Percentiles rank a stretch among this genome's conserved stretches.
Evolutionary conservation across 768 basidiomycete genomes (phyloP).

Genomic region (Leccinum longicurvipes): DNA sequence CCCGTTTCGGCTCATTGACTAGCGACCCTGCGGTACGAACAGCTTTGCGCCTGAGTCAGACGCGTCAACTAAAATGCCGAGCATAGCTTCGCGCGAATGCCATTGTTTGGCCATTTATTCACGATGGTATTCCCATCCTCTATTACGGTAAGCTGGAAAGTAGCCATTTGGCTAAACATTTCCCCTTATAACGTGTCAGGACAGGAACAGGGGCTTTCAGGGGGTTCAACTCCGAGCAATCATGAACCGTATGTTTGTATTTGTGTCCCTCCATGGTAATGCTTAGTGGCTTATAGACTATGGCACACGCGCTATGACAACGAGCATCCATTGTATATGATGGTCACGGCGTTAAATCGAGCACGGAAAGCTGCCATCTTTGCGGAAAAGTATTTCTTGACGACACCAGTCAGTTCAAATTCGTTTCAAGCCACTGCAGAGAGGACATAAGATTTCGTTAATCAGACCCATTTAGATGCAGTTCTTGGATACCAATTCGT

Average conservation of each 20-base stretch:
- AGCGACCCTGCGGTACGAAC: constrained; percentile 39
- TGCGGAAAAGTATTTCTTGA: constrained; percentile 42
- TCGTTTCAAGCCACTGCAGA: not conserved
- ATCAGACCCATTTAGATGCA: constrained; percentile 36
- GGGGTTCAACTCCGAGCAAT: constrained; percentile 43
- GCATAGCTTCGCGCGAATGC: constrained; percentile 44
- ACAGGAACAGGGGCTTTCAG: constrained; percentile 49
- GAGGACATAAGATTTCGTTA: not conserved
- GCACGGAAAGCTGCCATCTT: constrained; percentile 50
- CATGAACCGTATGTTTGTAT: constrained; percentile 44
- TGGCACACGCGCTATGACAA: constrained; percentile 58
- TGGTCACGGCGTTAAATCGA: constrained; percentile 47
- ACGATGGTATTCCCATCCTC: constrained; percentile 49
- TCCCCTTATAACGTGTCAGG: constrained; percentile 23
- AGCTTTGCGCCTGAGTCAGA: too few relatives aligned
- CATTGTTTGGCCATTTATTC: constrained; percentile 47
- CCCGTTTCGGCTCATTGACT: constrained; percentile 43
- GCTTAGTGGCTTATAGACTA: constrained; percentile 38
- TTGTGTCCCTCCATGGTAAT: not conserved
- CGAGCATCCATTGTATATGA: constrained; percentile 46
- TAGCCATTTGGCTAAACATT: not conserved
- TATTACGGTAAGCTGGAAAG: constrained; percentile 40
- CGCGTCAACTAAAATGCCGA: not conserved
- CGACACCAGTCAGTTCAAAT: constrained; percentile 38
- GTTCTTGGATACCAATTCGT: constrained; percentile 40